Conservation (phyloP, 495 filamentous ascomycete genomes). For the Physcia stellaris region DNA sequence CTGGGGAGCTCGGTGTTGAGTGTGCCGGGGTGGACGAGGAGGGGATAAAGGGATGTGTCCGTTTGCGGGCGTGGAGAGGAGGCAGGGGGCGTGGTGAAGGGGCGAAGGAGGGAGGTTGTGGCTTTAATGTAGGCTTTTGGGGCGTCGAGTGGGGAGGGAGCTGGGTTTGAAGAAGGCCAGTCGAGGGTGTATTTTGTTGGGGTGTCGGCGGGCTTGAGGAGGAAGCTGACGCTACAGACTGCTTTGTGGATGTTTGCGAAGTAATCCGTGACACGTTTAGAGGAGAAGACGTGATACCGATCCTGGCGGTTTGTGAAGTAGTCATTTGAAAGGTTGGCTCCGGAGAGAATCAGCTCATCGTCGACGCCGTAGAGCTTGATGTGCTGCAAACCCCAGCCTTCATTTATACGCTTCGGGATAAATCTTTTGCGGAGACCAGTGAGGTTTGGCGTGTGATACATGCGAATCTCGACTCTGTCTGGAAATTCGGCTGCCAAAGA, state of each 20-base stretch:
- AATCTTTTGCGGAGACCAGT: slow-evolving; percentile 72
- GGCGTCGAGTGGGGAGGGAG: slow-evolving; percentile 54
- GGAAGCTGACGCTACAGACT: slow-evolving; percentile 67
- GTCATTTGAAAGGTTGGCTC: slow-evolving; percentile 83
- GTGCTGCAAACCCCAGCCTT: slow-evolving; percentile 96
- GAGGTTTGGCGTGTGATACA: slow-evolving; percentile 96
- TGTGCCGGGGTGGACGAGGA: slow-evolving; percentile 21
- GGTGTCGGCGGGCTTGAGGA: slow-evolving; percentile 46
- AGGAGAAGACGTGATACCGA: slow-evolving; percentile 83
- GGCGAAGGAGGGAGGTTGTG: slow-evolving; percentile 49
- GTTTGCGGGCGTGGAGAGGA: slow-evolving; percentile 14
- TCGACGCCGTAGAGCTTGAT: slow-evolving; percentile 99
- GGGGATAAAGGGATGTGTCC: slow-evolving; percentile 72
- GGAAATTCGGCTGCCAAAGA: slow-evolving; percentile 66
- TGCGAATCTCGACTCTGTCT: slow-evolving; percentile 80
- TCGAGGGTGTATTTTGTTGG: slow-evolving; percentile 52
- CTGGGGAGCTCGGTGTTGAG: slow-evolving; percentile 75
- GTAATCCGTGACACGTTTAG: slow-evolving; percentile 65
- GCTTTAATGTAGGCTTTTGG: slow-evolving; percentile 53
- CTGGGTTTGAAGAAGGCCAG: slow-evolving; percentile 68
- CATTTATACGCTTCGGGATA: slow-evolving; percentile 82
- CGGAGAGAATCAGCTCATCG: slow-evolving; percentile 89
- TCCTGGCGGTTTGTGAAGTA: slow-evolving; percentile 97
- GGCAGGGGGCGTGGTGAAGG: slow-evolving; percentile 44
- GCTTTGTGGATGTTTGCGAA: slow-evolving; percentile 64